Evolutionary conservation across 768 basidiomycete genomes (phyloP).

Genomic region (Amanita subjunquillea): DNA sequence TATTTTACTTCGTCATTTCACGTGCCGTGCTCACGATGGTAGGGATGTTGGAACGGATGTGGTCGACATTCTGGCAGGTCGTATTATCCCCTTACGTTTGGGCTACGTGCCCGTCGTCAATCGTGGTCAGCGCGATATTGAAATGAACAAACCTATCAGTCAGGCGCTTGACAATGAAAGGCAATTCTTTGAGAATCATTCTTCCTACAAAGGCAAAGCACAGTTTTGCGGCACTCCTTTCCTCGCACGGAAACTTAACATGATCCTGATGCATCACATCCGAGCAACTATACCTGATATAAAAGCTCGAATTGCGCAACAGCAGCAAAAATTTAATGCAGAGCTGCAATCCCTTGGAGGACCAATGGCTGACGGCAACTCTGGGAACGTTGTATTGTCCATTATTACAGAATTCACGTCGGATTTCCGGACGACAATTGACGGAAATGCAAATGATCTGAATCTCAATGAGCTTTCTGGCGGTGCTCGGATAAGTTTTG

Average conservation of each 20-base stretch:
- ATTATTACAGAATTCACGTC: conserved; percentile 98
- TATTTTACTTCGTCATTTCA: not conserved
- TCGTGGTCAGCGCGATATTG: conserved; percentile 96
- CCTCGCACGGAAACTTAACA: conserved; percentile 90
- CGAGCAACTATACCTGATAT: conserved; percentile 97
- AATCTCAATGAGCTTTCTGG: conserved; percentile 95
- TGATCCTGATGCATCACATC: conserved; percentile 99
- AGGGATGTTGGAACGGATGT: conserved; percentile 98
- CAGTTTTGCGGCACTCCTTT: conserved; percentile 97
- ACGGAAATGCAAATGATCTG: conserved; percentile 94
- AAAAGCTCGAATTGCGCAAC: conserved; percentile 88
- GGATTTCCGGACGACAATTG: conserved; percentile 94
- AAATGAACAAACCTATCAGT: conserved; percentile 74
- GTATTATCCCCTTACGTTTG: conserved; percentile 90
- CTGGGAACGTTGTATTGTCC: conserved; percentile 87
- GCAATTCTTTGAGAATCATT: conserved; percentile 90
- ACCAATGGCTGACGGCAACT: conserved; percentile 67
- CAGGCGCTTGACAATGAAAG: conserved; percentile 84
- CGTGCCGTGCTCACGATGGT: conserved; percentile 6
- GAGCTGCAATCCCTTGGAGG: conserved; percentile 86
- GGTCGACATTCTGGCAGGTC: conserved; percentile 95
- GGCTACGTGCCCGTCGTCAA: conserved; percentile 99
- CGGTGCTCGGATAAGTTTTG: conserved; percentile 96
- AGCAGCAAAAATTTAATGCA: conserved; percentile 78
- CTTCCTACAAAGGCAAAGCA: conserved; percentile 87